A percentile compares a stretch with the other conserved stretches of the same genome.
phyloP scores from a whole-genome alignment of 306 rosid species.

The Trifolium fragiferum region DNA sequence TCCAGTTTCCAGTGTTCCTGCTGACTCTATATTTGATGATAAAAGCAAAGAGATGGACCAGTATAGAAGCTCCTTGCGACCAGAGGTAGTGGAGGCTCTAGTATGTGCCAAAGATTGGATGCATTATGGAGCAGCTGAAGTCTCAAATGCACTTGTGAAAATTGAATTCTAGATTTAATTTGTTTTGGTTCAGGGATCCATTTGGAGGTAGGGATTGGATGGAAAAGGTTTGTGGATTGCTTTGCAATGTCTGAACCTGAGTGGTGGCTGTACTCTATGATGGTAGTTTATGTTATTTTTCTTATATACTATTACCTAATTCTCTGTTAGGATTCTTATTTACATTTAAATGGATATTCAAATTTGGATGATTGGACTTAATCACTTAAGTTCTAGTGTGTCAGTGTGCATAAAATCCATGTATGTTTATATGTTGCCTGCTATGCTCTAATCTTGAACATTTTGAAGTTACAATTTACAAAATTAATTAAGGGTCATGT shows the following conservation, averaged over 20 bases:
- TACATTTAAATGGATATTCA: neutral
- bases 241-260: neutral
- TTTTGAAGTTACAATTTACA: too few species aligned
- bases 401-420: neutral
- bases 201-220: neutral
- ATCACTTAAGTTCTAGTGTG: neutral
- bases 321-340: constrained; percentile 2
- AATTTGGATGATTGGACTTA: neutral
- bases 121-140: constrained; percentile 60
- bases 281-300: constrained; percentile 6
- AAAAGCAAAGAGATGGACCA: constrained; percentile 74
- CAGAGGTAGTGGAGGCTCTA: constrained; percentile 90
- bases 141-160: constrained; percentile 55
- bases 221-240: neutral
- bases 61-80: constrained; percentile 76
- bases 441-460: neutral
- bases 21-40: constrained; percentile 65
- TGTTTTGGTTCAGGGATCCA: neutral
- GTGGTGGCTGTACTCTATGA: neutral
- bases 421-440: neutral
- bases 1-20: constrained; percentile 68
- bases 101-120: constrained; percentile 96
- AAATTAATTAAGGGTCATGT: too few species aligned
- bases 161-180: constrained; percentile 61
- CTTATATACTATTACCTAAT: neutral